These are phyloP conservation scores for Amaranthus cruentus DNA, from an alignment of 148 eudicot species.

Conservation along the genomic window DNA sequence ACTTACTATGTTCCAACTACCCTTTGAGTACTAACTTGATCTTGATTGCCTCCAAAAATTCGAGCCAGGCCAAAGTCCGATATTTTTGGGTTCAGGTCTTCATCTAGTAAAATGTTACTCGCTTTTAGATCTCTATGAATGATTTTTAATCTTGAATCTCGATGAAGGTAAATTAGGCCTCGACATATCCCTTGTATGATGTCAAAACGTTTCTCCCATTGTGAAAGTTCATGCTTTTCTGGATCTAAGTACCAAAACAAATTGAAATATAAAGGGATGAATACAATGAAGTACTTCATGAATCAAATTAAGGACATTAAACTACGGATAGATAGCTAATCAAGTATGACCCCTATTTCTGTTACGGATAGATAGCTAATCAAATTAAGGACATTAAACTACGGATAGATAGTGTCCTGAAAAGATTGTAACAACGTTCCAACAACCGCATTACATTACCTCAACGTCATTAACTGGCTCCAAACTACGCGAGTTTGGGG, in stretches of 20 bases:
- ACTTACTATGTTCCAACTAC: conserved; percentile 28
- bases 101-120: conserved; percentile 37
- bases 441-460: too few relatives aligned
- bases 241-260: conserved; percentile 18
- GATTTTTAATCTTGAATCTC: conserved; percentile 39
- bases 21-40: conserved; percentile 23
- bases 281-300: background rate
- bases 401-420: background rate
- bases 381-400: background rate
- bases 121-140: conserved; percentile 42
- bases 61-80: conserved; percentile 43
- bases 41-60: conserved; percentile 26
- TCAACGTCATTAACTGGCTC: too few relatives aligned
- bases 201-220: conserved; percentile 40
- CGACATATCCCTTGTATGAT: conserved; percentile 29
- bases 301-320: background rate
- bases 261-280: too few relatives aligned
- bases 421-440: too few relatives aligned
- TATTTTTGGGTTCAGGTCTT: conserved; percentile 32
- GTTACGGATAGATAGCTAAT: background rate
- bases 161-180: conserved; percentile 38
- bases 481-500: too few relatives aligned
- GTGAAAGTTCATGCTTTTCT: conserved; percentile 18
- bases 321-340: background rate
- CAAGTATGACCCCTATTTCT: background rate